Evolutionary conservation across 2,329 filamentous ascomycete species (phyloP).

Genomic region (Simplicillium sp.): DNA sequence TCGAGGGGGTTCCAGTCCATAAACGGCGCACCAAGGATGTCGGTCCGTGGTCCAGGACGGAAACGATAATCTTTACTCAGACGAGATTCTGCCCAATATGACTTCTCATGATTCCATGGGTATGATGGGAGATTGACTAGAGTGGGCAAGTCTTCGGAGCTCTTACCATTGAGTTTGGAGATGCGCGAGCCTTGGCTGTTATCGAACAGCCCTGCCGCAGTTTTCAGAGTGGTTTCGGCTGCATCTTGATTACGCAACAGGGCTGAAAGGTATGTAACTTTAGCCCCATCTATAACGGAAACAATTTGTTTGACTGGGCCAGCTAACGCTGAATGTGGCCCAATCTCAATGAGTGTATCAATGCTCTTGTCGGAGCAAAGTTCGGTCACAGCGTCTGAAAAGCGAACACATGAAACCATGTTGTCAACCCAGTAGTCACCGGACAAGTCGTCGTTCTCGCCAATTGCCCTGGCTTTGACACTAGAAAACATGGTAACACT

Average conservation of each 20-base stretch:
- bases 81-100: not conserved
- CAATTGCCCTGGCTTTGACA: slow-evolving; percentile 2
- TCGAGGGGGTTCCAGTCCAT: not conserved
- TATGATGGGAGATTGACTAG: not conserved
- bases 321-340: slow-evolving; percentile 10
- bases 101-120: not conserved
- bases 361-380: slow-evolving; percentile 11
- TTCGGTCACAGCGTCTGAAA: slow-evolving; percentile 18
- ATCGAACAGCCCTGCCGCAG: too few species aligned
- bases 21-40: not conserved
- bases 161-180: too few species aligned
- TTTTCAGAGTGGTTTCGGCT: too few species aligned
- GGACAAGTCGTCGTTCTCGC: not conserved
- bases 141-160: too few species aligned
- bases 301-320: not conserved
- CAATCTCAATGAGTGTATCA: slow-evolving; percentile 18
- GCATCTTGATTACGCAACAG: too few species aligned
- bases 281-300: not conserved
- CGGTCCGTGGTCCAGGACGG: not conserved
- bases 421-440: slow-evolving; percentile 27
- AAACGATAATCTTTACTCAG: not conserved
- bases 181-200: too few species aligned
- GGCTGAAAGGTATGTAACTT: too few species aligned
- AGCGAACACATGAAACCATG: slow-evolving; percentile 23
- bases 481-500: slow-evolving; percentile 5